A percentile compares a stretch with the other conserved stretches of the same genome.
Conservation (phyloP, 176 grass and related monocot species). For the Lolium rigidum region DNA sequence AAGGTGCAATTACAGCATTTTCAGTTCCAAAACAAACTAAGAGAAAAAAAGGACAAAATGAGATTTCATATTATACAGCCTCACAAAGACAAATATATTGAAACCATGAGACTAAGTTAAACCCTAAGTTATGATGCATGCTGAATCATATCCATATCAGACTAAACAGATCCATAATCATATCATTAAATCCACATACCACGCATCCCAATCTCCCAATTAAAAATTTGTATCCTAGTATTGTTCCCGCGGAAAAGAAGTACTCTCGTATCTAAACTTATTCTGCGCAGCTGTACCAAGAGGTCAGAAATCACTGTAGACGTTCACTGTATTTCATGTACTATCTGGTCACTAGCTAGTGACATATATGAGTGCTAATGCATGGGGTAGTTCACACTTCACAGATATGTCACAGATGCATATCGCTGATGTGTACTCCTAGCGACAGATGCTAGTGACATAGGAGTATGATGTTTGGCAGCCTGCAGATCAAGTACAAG, state of each 20-base stretch:
- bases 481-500: background rate
- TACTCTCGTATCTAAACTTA: background rate
- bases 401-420: background rate
- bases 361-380: background rate
- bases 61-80: background rate
- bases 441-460: background rate
- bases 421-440: background rate
- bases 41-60: too few relatives aligned
- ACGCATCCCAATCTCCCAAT: background rate
- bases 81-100: background rate
- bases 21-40: too few relatives aligned
- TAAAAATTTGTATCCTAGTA: background rate
- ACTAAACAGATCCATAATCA: background rate
- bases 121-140: background rate
- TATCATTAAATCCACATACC: background rate
- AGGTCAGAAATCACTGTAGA: background rate
- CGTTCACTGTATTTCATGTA: conserved; percentile 52
- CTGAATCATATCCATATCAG: background rate
- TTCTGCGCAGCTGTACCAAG: background rate
- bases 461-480: background rate
- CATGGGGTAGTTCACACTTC: background rate
- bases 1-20: too few relatives aligned
- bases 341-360: background rate
- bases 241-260: background rate
- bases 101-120: background rate